Percentiles rank a stretch among this genome's conserved stretches.
These are phyloP conservation scores for Venturia effusa DNA, from an alignment of 2,329 filamentous ascomycete species.

Conservation along the genomic window DNA sequence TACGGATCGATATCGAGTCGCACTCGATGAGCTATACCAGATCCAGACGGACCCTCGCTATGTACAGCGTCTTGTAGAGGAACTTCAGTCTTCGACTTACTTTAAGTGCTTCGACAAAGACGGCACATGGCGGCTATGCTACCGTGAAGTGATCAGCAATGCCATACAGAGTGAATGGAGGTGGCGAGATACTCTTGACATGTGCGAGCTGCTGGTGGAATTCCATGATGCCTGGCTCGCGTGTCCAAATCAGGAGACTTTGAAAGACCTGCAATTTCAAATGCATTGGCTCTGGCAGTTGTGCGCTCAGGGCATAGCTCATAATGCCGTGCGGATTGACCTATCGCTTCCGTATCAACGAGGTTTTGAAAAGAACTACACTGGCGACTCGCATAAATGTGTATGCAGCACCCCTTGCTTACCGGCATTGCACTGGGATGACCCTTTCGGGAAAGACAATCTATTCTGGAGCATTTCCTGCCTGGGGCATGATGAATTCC, in stretches of 20 bases:
- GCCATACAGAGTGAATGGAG: neutral
- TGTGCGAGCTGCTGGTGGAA: no score
- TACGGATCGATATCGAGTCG: neutral
- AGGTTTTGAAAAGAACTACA: neutral
- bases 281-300: neutral
- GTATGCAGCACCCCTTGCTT: neutral
- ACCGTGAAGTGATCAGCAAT: neutral
- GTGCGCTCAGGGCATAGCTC: neutral
- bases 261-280: neutral
- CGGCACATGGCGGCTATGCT: neutral
- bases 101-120: neutral
- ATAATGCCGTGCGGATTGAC: neutral
- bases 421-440: neutral
- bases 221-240: neutral
- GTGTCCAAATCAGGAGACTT: neutral
- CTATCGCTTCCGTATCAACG: neutral
- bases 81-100: neutral
- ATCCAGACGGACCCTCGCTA: neutral
- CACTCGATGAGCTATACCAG: neutral
- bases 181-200: neutral
- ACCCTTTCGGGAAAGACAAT: neutral
- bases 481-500: neutral
- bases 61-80: neutral
- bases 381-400: neutral
- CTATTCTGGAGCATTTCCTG: neutral